Evolutionary conservation across 129 eudicot species (phyloP).

Genomic region (Mikania micrantha): DNA sequence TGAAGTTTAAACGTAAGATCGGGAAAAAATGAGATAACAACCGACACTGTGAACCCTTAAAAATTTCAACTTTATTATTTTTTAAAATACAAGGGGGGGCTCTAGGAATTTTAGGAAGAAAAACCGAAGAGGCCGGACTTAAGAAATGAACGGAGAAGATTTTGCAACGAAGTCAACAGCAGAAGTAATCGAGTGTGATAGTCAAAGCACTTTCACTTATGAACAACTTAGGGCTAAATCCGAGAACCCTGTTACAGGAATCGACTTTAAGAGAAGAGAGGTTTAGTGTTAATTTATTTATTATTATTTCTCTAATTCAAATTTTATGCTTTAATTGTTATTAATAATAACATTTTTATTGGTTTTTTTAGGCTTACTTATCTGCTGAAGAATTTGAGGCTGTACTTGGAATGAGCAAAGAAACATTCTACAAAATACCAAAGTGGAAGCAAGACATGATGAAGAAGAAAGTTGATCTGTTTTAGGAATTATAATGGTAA

Average conservation of each 20-base stretch:
- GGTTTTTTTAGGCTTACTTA: conserved; percentile 57
- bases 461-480: conserved; percentile 82
- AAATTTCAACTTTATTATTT: too few species aligned
- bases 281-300: conserved; percentile 37
- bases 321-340: not conserved
- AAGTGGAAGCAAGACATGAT: conserved; percentile 94
- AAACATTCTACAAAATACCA: conserved; percentile 67
- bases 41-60: too few species aligned
- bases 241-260: conserved; percentile 82
- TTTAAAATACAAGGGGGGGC: too few species aligned
- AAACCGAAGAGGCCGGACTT: too few species aligned
- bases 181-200: conserved; percentile 44
- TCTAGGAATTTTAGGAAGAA: too few species aligned
- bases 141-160: conserved; percentile 47
- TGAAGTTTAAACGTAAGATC: too few species aligned
- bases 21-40: too few species aligned
- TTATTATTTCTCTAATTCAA: too few species aligned
- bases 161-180: conserved; percentile 38
- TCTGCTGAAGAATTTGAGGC: conserved; percentile 64
- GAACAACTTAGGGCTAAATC: conserved; percentile 76
- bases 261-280: conserved; percentile 89
- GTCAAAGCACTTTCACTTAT: conserved; percentile 68
- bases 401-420: conserved; percentile 60
- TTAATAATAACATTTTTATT: not conserved
- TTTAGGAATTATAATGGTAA: conserved; percentile 31